phyloP scores from a whole-genome alignment of 352 stramenopile species.

The Phytophthora hybrid region DNA sequence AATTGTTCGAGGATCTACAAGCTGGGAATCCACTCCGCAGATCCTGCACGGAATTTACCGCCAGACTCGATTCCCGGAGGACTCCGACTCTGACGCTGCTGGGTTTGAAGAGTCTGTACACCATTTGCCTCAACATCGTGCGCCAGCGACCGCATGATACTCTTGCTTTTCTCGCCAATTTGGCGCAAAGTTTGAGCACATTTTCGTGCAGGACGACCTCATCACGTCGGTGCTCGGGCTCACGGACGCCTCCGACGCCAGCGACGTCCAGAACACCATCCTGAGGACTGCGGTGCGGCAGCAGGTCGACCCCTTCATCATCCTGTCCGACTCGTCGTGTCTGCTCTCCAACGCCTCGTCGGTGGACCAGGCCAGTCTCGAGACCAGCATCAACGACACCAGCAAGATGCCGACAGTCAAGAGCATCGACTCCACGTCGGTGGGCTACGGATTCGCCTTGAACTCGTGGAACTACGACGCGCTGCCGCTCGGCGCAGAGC shows the following conservation, averaged over 20 bases:
- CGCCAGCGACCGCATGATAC: slow-evolving; percentile 75
- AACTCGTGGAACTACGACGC: slow-evolving; percentile 57
- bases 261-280: slow-evolving; percentile 52
- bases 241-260: slow-evolving; percentile 1
- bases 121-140: slow-evolving; percentile 90
- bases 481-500: slow-evolving; percentile 34
- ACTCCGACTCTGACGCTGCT: slow-evolving; percentile 76
- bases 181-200: no score
- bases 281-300: slow-evolving; percentile 38
- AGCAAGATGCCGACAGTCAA: slow-evolving; percentile 40
- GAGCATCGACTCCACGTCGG: slow-evolving; percentile 43
- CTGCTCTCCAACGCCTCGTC: slow-evolving; percentile 17
- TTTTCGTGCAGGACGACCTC: no score
- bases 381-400: slow-evolving; percentile 29
- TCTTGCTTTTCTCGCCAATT: slow-evolving; percentile 71
- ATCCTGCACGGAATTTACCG: slow-evolving; percentile 79
- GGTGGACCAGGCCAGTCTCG: slow-evolving; percentile 1
- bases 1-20: no score
- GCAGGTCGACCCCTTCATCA: slow-evolving; percentile 40
- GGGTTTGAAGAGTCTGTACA: slow-evolving; percentile 90
- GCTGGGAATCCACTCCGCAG: no score
- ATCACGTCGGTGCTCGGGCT: slow-evolving; percentile 3
- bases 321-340: slow-evolving; percentile 41
- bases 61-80: slow-evolving; percentile 81
- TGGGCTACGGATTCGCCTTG: slow-evolving; percentile 47